A percentile compares a stretch with the other conserved stretches of the same genome.
Evolutionary conservation across 2,329 filamentous ascomycete genomes (phyloP).

Genomic region (Epichloe gansuensis): DNA sequence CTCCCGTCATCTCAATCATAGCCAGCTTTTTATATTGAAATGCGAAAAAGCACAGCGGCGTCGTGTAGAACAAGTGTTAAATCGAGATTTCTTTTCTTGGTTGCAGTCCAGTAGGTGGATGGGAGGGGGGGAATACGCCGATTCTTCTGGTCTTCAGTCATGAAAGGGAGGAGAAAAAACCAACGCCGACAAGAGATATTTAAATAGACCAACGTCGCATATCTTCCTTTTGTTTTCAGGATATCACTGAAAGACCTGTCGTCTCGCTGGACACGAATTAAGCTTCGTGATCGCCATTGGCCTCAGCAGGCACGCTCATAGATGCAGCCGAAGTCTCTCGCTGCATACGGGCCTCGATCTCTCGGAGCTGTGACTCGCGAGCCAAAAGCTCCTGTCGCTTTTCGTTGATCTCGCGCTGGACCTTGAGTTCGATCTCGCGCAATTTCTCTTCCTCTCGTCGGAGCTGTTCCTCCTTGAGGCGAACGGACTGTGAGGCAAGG

Average conservation of each 20-base stretch:
- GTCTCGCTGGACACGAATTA: conserved; percentile 22
- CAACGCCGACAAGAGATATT: conserved; percentile 33
- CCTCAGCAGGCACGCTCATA: conserved; percentile 29
- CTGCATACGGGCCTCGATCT: conserved; percentile 96
- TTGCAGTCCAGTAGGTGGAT: conserved; percentile 17
- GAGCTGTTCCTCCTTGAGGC: conserved; percentile 98
- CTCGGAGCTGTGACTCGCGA: conserved; percentile 94
- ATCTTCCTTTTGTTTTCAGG: conserved; percentile 15
- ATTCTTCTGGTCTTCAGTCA: conserved; percentile 30
- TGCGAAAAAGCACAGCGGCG: conserved; percentile 17
- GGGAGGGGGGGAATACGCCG: conserved; percentile 27
- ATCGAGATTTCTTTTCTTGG: conserved; percentile 18
- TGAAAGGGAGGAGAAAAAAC: conserved; percentile 22
- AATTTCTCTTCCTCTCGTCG: conserved; percentile 99
- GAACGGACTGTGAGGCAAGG: conserved; percentile 89
- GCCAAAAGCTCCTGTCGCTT: conserved; percentile 97
- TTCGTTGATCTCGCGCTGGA: conserved; percentile 99
- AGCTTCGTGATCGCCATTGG: conserved; percentile 43
- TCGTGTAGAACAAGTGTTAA: conserved; percentile 17
- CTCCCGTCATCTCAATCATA: conserved; percentile 21
- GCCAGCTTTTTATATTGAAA: conserved; percentile 16
- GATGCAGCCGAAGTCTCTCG: conserved; percentile 51
- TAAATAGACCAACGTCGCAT: conserved; percentile 31
- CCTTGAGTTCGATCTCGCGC: conserved; percentile 98
- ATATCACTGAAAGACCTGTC: conserved; percentile 20